Percentiles rank a stretch among this genome's conserved stretches.
Conservation (phyloP, 768 basidiomycete species). For the Pisolithus marmoratus region DNA sequence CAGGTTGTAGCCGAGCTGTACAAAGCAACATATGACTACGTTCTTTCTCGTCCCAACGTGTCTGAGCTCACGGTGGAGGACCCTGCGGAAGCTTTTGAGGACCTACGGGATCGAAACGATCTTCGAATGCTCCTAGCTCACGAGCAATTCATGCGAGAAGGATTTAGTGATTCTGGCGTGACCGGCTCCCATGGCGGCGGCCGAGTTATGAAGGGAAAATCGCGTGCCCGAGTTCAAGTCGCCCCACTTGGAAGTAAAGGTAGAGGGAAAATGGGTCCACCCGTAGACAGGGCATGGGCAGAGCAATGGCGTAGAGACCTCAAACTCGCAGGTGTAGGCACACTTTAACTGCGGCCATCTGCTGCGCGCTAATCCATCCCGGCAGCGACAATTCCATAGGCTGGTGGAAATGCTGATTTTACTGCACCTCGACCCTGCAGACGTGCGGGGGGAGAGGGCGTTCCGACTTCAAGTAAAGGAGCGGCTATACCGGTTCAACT, state of each 20-base stretch:
- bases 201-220: conserved; percentile 33
- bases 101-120: conserved; percentile 90
- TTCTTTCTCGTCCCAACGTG: conserved; percentile 57
- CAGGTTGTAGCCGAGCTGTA: conserved; percentile 71
- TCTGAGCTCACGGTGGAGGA: conserved; percentile 97
- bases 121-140: conserved; percentile 67
- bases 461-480: conserved; percentile 94
- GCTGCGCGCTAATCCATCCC: background rate
- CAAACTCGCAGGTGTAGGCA: conserved; percentile 81
- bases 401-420: conserved; percentile 89
- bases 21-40: conserved; percentile 74
- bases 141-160: conserved; percentile 66
- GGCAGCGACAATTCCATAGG: conserved; percentile 88
- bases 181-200: conserved; percentile 45
- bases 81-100: conserved; percentile 96
- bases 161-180: conserved; percentile 40
- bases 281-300: conserved; percentile 68
- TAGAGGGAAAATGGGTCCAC: conserved; percentile 70
- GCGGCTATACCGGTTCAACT: conserved; percentile 91
- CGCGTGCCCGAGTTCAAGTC: conserved; percentile 26
- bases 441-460: conserved; percentile 49
- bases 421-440: conserved; percentile 56
- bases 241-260: conserved; percentile 15
- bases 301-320: conserved; percentile 77
- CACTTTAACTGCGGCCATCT: background rate